Percentiles rank a stretch among this genome's conserved stretches.
These are phyloP conservation scores for Copromyces sp. DNA, from an alignment of 495 filamentous ascomycete genomes.

Conservation along the genomic window DNA sequence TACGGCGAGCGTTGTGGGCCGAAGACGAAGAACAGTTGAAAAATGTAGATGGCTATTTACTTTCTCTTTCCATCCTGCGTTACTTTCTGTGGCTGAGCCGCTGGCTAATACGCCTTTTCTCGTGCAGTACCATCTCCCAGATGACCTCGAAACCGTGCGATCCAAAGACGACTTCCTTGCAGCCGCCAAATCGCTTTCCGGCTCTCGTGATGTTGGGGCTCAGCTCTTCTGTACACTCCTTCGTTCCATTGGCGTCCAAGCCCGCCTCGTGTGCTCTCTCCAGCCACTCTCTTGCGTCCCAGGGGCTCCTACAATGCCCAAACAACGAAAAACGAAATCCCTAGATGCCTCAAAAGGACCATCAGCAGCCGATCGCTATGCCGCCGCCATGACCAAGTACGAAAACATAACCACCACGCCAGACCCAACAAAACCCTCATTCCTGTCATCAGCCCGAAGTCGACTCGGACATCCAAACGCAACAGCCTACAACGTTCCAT, in stretches of 20 bases:
- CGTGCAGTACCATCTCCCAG: slow-evolving; percentile 39
- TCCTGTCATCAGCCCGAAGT: slow-evolving; percentile 18
- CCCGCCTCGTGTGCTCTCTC: slow-evolving; percentile 87
- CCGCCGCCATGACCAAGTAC: slow-evolving; percentile 24
- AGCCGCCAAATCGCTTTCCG: slow-evolving; percentile 53
- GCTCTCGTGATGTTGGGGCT: slow-evolving; percentile 81
- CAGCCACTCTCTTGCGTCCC: slow-evolving; percentile 69
- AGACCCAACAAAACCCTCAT: slow-evolving; percentile 7
- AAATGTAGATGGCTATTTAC: slow-evolving; percentile 32
- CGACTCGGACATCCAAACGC: slow-evolving; percentile 36
- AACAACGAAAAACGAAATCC: slow-evolving; percentile 26
- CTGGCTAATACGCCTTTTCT: slow-evolving; percentile 14
- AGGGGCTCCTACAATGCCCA: slow-evolving; percentile 37
- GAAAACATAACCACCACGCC: slow-evolving; percentile 11
- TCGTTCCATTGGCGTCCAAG: slow-evolving; percentile 63
- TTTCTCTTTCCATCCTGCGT: slow-evolving; percentile 1
- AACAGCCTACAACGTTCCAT: slow-evolving; percentile 27
- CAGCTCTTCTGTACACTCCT: slow-evolving; percentile 85
- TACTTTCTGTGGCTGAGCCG: not conserved
- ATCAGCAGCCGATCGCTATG: slow-evolving; percentile 15
- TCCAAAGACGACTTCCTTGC: slow-evolving; percentile 60
- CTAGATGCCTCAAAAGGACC: slow-evolving; percentile 13
- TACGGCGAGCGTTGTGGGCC: slow-evolving; percentile 62
- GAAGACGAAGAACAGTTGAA: slow-evolving; percentile 50
- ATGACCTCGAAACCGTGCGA: slow-evolving; percentile 41